Evolutionary conservation across 164 flowering plant species (phyloP), one percentile per base, ranked within the genome.

Genomic region (Magnolia sinica): DNA sequence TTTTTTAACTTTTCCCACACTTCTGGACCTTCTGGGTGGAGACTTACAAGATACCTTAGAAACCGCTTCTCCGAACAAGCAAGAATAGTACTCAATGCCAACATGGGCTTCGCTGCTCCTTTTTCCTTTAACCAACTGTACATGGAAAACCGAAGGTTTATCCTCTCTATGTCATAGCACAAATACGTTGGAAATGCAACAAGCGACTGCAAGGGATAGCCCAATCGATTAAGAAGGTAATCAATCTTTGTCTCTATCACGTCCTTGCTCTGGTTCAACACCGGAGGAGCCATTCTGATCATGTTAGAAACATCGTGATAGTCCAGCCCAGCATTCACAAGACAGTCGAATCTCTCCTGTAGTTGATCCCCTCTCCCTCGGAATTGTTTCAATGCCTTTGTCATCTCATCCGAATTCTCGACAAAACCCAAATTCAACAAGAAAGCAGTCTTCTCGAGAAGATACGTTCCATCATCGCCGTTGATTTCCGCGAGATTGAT

Each of bases 271-370:
- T 74, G 86, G 77, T 88, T 89, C 50, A 94, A 84, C 76, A 91
- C 83, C 13, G 83, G 83, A 73, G 98, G 97, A 4, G 86, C 77
- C 22, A 23, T 59, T 84, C 80, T 89, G 16, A 91, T 52, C 90
- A 91, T 91, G 55, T 73, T 29, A 19, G 50, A 16, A 52, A 90
- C 93, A 77, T 81, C 89, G 70, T 89, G 73, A 18, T 58, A 75
- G 65, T 82, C 85, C 74, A 94, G 77, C 16, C 98, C 97, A 63
- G 87, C 81, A 31, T 87, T 79, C 64, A 92, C 88, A n/a, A 91
- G 76, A 77, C 84, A 89, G 77, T 88, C 89, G 76, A 87, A 89
- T 78, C 95, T 86, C 78, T 91, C 95, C 74, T 87, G 93, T 52
- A 92, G 88, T 59, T 91, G 87, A 11, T 50, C 79, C 75, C 88